These are phyloP conservation scores for Penicillium parvum DNA, from an alignment of 495 filamentous ascomycete genomes.

Conservation along the genomic window DNA sequence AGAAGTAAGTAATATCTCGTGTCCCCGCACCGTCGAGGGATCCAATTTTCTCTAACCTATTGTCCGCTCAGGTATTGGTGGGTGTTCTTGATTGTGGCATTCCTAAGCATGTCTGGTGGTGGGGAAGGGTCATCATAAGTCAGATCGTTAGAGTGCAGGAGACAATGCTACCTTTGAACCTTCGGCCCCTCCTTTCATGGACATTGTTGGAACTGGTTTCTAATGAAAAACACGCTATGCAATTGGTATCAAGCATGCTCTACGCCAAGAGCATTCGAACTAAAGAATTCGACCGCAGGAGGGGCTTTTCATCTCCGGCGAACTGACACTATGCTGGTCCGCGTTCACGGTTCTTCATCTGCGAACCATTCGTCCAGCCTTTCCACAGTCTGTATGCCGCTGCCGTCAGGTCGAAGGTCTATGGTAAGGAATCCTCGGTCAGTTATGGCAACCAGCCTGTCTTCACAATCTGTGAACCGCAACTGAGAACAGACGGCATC, in stretches of 20 bases:
- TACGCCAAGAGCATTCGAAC: neutral
- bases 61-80: constrained; percentile 40
- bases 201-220: neutral
- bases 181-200: neutral
- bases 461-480: constrained; percentile 33
- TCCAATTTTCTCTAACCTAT: no score
- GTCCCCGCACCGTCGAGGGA: no score
- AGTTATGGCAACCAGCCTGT: constrained; percentile 42
- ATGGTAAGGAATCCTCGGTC: constrained; percentile 44
- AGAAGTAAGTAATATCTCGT: constrained; percentile 34
- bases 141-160: neutral
- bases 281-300: neutral
- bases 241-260: constrained; percentile 14
- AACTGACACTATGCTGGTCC: neutral
- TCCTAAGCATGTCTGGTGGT: constrained; percentile 42
- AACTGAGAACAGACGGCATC: constrained; percentile 42
- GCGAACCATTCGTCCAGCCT: neutral
- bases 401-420: constrained; percentile 27
- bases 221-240: constrained; percentile 3
- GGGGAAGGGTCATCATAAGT: constrained; percentile 29
- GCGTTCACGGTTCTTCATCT: neutral
- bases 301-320: neutral
- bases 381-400: constrained; percentile 1
- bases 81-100: constrained; percentile 40
- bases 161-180: neutral